Percentiles rank a stretch among this genome's conserved stretches.
These are phyloP conservation scores for Elaeis oleifera DNA, from an alignment of 202 grass and related monocot species.

Conservation along the genomic window DNA sequence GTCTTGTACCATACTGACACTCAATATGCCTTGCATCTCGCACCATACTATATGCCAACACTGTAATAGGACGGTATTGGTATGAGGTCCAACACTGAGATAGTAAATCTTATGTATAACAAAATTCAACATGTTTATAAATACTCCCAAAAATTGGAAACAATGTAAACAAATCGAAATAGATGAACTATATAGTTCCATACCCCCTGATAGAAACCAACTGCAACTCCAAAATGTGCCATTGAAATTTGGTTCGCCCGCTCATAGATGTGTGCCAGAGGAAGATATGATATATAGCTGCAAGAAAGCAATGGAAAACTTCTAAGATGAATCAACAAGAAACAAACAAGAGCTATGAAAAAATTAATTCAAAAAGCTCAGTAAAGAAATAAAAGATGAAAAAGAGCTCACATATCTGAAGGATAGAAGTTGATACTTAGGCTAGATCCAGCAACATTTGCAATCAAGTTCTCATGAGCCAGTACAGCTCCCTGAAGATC, in stretches of 20 bases:
- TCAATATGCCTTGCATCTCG: too few relatives aligned
- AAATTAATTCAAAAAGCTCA: conserved; percentile 1
- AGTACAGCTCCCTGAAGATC: conserved; percentile 82
- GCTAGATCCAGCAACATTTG: conserved; percentile 79
- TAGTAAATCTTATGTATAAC: too few relatives aligned
- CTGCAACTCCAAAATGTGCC: conserved; percentile 59
- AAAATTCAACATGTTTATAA: too few relatives aligned
- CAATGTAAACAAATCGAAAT: conserved; percentile 19
- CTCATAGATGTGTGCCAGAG: conserved; percentile 94
- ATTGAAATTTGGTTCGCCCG: conserved; percentile 64
- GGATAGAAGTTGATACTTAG: conserved; percentile 53
- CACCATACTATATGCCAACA: too few relatives aligned
- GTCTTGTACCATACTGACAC: too few relatives aligned
- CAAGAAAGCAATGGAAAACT: conserved; percentile 14
- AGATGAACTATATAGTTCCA: conserved; percentile 15
- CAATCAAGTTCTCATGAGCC: conserved; percentile 76
- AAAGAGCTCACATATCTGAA: conserved; percentile 71
- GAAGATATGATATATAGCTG: conserved; percentile 90
- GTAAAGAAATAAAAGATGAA: conserved; percentile 10
- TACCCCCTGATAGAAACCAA: conserved; percentile 99
- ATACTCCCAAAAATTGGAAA: neutral
- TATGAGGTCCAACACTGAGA: too few relatives aligned
- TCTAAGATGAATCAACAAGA: conserved; percentile 6
- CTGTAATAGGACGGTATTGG: too few relatives aligned
- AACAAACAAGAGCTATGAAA: conserved; percentile 17